Evolutionary conservation across 768 basidiomycete genomes (phyloP), one percentile per base, ranked within the genome.

Genomic region (Hygrocybe coccinea): DNA sequence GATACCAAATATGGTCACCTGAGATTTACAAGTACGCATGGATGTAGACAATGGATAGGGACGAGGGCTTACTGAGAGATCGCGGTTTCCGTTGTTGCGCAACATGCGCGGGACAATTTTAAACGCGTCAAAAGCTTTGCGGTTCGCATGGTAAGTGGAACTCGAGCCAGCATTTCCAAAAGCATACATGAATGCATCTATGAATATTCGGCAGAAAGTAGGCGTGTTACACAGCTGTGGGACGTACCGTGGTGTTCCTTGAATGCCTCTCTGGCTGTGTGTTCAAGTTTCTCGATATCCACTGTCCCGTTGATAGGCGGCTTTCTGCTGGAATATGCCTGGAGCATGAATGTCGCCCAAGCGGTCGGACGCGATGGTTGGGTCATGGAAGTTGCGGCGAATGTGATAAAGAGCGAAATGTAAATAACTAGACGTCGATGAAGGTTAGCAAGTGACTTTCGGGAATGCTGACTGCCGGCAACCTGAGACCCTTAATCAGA

Each of bases 41-140:
- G 17, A 17, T 8, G 14, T 41, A 11, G 3, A 49, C 48, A 17
- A 39, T 2, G 41, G 12, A 34, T n/a, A 2, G 24, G 7, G 17
- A 3, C 17, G 22, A 2, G 35, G 10, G 58, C 74, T 50, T 61
- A 86, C 89, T 61, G 86, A 79, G 29, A 92, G 65, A 46, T 67
- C 80, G 19, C 88, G 79, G 17, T 70, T 65, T 3, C 81, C 81
- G 0, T 79, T 79, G 58, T 84, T 74, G 17, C 82, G 76, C 33
- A 91, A 78, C 88, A 91, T 89, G 5, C 85, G 80, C 2, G 90
- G 90, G n/a, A 93, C 74, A 65, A 95, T 87, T 35, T 79, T 80
- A 76, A 79, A 91, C 53, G 76, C 81, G 21, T 81, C 74, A 52
- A 92, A 77, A 2, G 82, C 85, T 38, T 71, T 76, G 34, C 75